Conservation (phyloP, 2,329 filamentous ascomycete genomes). For the Zarea fungicola region DNA sequence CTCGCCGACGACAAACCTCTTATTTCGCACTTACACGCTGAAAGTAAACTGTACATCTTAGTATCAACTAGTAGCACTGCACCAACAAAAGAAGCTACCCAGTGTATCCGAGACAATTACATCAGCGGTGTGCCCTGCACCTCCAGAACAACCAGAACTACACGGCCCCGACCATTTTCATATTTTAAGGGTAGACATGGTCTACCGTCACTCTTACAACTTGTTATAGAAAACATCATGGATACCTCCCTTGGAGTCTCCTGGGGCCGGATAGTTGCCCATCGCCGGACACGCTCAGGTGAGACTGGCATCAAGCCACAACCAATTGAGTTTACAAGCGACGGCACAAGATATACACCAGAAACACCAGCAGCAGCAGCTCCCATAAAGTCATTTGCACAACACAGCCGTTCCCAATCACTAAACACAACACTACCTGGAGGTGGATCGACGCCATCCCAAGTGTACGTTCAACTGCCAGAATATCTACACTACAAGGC, state of each 20-base stretch:
- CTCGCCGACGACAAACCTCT: no score
- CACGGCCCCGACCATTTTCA: background rate
- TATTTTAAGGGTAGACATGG: constrained; percentile 1
- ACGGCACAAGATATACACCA: constrained; percentile 4
- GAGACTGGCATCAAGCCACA: background rate
- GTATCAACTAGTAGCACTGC: background rate
- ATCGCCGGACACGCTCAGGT: constrained; percentile 7
- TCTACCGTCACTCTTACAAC: background rate
- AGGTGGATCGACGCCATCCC: background rate
- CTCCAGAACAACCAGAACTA: background rate
- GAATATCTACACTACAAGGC: constrained; percentile 4
- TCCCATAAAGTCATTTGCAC: background rate
- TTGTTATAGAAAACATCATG: background rate
- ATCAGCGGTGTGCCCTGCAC: constrained; percentile 5
- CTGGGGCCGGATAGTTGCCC: constrained; percentile 9
- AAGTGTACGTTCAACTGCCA: background rate
- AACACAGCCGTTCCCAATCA: constrained; percentile 5
- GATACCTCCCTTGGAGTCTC: constrained; percentile 1
- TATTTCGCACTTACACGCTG: no score
- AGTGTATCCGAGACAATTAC: constrained; percentile 5
- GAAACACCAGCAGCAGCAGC: background rate
- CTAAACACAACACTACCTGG: constrained; percentile 1
- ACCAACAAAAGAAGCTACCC: background rate
- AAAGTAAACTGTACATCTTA: background rate
- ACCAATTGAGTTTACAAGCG: constrained; percentile 3